These are phyloP conservation scores for Seminavis robusta DNA, from an alignment of 108 stramenopile genomes.

Conservation along the genomic window DNA sequence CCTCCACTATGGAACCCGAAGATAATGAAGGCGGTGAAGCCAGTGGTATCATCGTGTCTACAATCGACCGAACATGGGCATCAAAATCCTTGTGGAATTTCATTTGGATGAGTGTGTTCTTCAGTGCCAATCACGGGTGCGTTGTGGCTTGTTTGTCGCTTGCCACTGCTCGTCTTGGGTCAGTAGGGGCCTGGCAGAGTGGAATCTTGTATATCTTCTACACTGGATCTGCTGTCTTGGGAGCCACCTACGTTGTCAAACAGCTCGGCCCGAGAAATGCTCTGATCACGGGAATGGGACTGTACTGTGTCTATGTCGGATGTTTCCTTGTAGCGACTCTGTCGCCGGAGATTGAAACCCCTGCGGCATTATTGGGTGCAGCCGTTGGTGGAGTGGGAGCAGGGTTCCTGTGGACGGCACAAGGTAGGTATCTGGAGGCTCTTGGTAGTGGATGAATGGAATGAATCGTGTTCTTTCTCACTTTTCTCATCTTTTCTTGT, in stretches of 20 bases:
- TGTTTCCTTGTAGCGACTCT: constrained; percentile 53
- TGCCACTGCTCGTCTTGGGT: constrained; percentile 41
- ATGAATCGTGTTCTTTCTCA: background rate
- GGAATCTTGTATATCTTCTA: constrained; percentile 66
- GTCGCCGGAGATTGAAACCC: background rate
- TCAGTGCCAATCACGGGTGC: constrained; percentile 47
- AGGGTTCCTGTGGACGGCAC: constrained; percentile 79
- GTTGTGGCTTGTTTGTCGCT: constrained; percentile 42
- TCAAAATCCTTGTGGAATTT: constrained; percentile 19
- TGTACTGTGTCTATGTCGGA: constrained; percentile 65
- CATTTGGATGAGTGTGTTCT: constrained; percentile 34
- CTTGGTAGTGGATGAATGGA: background rate
- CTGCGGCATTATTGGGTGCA: constrained; percentile 49
- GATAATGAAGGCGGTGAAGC: too few species aligned
- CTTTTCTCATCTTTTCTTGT: background rate
- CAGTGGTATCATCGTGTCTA: too few species aligned
- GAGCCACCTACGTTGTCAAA: constrained; percentile 61
- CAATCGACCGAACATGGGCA: too few species aligned
- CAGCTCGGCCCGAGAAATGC: constrained; percentile 46
- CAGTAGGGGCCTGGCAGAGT: constrained; percentile 45
- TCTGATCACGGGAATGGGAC: constrained; percentile 57
- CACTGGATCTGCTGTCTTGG: constrained; percentile 64
- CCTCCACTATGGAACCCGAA: too few species aligned
- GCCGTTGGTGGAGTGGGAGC: constrained; percentile 72
- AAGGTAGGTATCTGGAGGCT: constrained; percentile 28